Conservation (phyloP, 148 eudicot species). For the Polygonum maritimum region DNA sequence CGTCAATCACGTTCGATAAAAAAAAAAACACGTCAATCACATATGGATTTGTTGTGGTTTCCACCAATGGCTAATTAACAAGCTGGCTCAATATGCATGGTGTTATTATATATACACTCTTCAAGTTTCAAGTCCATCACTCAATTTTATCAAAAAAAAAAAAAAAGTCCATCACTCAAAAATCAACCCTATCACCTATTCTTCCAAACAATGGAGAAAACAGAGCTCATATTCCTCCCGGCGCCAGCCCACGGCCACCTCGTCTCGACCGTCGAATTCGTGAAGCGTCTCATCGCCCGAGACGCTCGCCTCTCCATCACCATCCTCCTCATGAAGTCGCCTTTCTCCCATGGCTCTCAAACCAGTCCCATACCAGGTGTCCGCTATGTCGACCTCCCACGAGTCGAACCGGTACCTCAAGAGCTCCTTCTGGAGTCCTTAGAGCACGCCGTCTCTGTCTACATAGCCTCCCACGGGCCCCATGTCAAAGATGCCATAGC, state of each 20-base stretch:
- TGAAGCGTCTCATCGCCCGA: background rate
- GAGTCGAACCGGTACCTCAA: background rate
- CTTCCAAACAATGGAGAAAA: background rate
- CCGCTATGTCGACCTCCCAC: background rate
- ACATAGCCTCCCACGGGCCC: constrained; percentile 12
- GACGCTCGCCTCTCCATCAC: background rate
- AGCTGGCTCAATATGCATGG: no score
- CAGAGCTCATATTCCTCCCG: background rate
- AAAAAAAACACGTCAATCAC: no score
- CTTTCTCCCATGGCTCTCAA: background rate
- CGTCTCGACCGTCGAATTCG: background rate
- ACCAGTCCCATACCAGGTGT: background rate
- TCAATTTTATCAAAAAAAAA: no score
- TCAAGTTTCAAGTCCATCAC: no score
- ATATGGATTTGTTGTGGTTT: no score
- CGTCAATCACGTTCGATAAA: no score
- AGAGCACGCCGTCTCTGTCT: background rate
- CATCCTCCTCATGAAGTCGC: constrained; percentile 8
- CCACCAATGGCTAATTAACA: no score
- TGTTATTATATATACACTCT: no score
- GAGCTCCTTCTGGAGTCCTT: background rate
- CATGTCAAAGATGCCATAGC: constrained; percentile 4
- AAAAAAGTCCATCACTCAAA: no score
- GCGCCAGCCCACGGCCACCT: constrained; percentile 4
- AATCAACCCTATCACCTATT: background rate